Base-by-base conservation (phyloP, 768 basidiomycete genomes). In the Galerina marginata region DNA sequence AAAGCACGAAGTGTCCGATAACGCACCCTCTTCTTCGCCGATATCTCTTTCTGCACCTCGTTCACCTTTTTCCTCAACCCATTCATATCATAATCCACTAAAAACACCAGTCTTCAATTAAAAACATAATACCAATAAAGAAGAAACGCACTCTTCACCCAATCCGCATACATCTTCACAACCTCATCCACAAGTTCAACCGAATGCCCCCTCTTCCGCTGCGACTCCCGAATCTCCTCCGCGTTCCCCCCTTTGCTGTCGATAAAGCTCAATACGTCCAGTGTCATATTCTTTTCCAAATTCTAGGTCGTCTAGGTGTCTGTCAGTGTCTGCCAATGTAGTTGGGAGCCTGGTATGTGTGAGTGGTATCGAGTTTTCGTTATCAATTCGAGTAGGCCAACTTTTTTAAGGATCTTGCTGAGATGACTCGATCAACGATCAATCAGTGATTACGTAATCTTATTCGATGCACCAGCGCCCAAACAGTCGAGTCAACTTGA, bases 111-210 rank as follows among this genome's bases (percentile, higher is more conserved):
- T 38, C 42, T 38, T 36, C 38, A n/a, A 44, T 10, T 43, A 25
- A 36, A 29, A 20, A 29, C 29, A 15, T 12, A 11, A 40, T 36
- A 9, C 45, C 45, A 45, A 15, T 3, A 49, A 36, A 47, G 38
- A 63, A 44, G 46, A 57, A 29, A 86, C 93, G 71, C 72, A 97
- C 97, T 88, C 75, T 94, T 92, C 54, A 94, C 93, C 95, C 96
- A 98, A 66, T 95, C 92, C 9, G 84, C 75, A 69, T 98, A 97
- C 87, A 96, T 88, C 69, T 86, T 86, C 60, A 99, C 88, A 59
- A 98, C 86, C 74, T 99, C 94, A 75, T 98, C 95, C 14, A 99
- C 96, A 65, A 97, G 74, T 74, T 95, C 96, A 53, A 93, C 92
- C 16, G 91, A 84, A 57, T 94, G 89, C 9, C 92, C 92, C 49